Evolutionary conservation across 306 rosid genomes (phyloP).

Genomic region (Sphenostylis stenocarpa): DNA sequence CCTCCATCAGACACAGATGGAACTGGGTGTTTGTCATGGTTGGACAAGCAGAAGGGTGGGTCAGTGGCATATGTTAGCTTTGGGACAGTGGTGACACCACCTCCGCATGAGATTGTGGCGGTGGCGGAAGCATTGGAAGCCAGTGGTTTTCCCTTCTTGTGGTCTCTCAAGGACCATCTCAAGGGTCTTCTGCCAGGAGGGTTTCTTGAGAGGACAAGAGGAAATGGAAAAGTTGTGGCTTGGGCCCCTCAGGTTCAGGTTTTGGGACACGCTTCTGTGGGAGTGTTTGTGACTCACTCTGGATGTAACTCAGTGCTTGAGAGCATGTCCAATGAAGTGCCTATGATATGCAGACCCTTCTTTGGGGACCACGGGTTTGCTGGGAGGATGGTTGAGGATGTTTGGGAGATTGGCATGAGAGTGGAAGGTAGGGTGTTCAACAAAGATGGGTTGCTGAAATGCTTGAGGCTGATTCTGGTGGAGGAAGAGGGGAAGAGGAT

Average conservation of each 20-base stretch:
- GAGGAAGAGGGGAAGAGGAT: conserved; percentile 40
- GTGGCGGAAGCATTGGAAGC: conserved; percentile 52
- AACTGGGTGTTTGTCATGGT: conserved; percentile 41
- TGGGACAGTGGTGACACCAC: conserved; percentile 39
- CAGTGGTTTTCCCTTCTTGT: conserved; percentile 35
- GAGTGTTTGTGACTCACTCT: conserved; percentile 53
- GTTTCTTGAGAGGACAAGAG: conserved; percentile 40
- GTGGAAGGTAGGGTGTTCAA: conserved; percentile 49
- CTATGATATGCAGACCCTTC: conserved; percentile 47
- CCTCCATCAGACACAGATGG: conserved; percentile 28
- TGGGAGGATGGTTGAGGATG: conserved; percentile 40
- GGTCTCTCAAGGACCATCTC: conserved; percentile 38
- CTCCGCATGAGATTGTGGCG: conserved; percentile 30
- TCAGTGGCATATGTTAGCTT: conserved; percentile 42
- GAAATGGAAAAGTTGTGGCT: conserved; percentile 43
- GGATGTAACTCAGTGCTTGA: conserved; percentile 55
- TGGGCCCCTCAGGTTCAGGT: conserved; percentile 59
- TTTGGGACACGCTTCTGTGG: conserved; percentile 45
- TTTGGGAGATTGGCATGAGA: conserved; percentile 49
- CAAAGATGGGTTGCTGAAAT: conserved; percentile 39
- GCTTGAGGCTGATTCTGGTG: conserved; percentile 43
- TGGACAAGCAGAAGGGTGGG: conserved; percentile 14
- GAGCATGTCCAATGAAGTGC: conserved; percentile 48
- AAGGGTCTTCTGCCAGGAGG: conserved; percentile 34
- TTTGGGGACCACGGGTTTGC: conserved; percentile 51